Percentiles rank a stretch among this genome's conserved stretches.
Evolutionary conservation across 148 eudicot species (phyloP).

Genomic region (Suaeda aralocaspica): DNA sequence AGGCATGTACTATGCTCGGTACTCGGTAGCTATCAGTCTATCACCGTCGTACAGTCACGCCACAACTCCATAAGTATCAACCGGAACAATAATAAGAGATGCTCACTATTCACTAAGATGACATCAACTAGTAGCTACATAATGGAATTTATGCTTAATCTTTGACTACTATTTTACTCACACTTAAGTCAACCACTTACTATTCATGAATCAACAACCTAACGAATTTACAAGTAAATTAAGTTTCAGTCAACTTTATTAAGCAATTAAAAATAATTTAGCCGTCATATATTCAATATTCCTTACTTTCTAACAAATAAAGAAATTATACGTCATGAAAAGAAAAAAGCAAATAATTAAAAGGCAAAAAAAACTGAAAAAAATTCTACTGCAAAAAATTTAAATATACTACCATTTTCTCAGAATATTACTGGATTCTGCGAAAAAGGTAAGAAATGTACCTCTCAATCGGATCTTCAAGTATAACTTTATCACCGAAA

Average conservation of each 20-base stretch:
- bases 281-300: constrained; percentile 14
- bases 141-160: constrained; percentile 8
- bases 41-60: too few species aligned
- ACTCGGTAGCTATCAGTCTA: too few species aligned
- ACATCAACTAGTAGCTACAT: constrained; percentile 10
- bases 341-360: not conserved
- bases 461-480: constrained; percentile 93
- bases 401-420: constrained; percentile 3
- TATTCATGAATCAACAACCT: not conserved
- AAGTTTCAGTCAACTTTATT: constrained; percentile 22
- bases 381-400: too few species aligned
- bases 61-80: constrained; percentile 5
- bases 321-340: not conserved
- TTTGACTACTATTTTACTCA: constrained; percentile 8
- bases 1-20: too few species aligned
- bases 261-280: constrained; percentile 6
- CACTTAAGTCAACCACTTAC: constrained; percentile 16
- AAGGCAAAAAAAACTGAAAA: not conserved
- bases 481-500: constrained; percentile 85
- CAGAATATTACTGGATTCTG: constrained; percentile 5
- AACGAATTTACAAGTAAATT: not conserved
- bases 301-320: constrained; percentile 1
- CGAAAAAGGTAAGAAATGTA: constrained; percentile 25
- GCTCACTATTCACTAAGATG: not conserved
- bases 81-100: not conserved